These are phyloP conservation scores for Colletotrichum plurivorum DNA, from an alignment of 2,329 filamentous ascomycete genomes.

Conservation along the genomic window DNA sequence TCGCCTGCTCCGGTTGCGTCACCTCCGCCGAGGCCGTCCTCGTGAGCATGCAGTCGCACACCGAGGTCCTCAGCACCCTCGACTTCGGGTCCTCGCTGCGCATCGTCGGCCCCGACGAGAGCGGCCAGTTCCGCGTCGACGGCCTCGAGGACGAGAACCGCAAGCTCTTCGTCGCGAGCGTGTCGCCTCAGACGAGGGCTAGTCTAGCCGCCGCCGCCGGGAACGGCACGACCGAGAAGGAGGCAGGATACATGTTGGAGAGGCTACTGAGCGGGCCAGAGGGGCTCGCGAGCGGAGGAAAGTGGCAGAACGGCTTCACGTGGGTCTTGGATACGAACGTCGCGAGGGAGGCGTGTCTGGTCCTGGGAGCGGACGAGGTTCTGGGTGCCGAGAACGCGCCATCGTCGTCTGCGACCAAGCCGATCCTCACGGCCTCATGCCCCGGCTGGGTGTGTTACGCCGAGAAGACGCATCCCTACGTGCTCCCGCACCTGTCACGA, in stretches of 20 bases:
- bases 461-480: conserved; percentile 96
- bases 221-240: conserved; percentile 76
- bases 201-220: conserved; percentile 89
- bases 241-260: conserved; percentile 86
- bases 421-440: conserved; percentile 89
- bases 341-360: conserved; percentile 85
- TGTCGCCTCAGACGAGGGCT: conserved; percentile 91
- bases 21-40: conserved; percentile 98
- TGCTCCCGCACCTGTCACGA: conserved; percentile 90
- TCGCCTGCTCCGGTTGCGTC: conserved; percentile 97
- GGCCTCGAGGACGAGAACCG: conserved; percentile 72
- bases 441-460: conserved; percentile 99
- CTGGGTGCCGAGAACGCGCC: conserved; percentile 50
- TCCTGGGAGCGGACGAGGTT: conserved; percentile 82
- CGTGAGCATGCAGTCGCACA: conserved; percentile 93
- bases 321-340: conserved; percentile 94
- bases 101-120: conserved; percentile 50
- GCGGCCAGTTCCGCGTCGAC: conserved; percentile 57
- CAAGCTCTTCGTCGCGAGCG: conserved; percentile 90
- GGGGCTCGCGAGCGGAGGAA: conserved; percentile 79
- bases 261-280: conserved; percentile 80
- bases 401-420: conserved; percentile 53
- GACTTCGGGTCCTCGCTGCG: conserved; percentile 73
- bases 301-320: conserved; percentile 81
- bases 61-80: conserved; percentile 87